phyloP scores from a whole-genome alignment of 306 rosid genomes.

The Lathyrus tuberosus region DNA sequence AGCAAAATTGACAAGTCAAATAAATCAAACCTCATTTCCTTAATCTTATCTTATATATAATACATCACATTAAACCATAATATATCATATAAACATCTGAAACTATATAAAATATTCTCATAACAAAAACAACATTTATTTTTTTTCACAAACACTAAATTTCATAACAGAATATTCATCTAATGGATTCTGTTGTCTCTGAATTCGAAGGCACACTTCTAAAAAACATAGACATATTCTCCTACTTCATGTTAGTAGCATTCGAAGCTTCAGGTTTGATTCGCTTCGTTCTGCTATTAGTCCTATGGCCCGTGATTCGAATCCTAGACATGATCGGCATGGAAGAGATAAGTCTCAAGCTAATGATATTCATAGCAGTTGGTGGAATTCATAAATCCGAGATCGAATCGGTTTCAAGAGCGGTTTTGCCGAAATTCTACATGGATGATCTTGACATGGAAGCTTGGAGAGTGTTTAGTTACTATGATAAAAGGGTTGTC shows the following conservation, averaged over 20 bases:
- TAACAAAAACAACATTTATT: background rate
- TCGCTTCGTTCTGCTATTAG: slow-evolving; percentile 63
- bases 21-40: slow-evolving; percentile 29
- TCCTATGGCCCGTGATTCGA: slow-evolving; percentile 64
- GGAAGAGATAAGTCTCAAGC: slow-evolving; percentile 47
- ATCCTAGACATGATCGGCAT: slow-evolving; percentile 45
- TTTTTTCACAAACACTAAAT: slow-evolving; percentile 7
- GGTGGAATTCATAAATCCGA: slow-evolving; percentile 59
- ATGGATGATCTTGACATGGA: slow-evolving; percentile 76
- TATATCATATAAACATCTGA: slow-evolving; percentile 9
- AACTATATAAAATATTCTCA: background rate
- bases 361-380: slow-evolving; percentile 66
- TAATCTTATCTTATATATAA: slow-evolving; percentile 26
- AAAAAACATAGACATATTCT: slow-evolving; percentile 59
- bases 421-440: slow-evolving; percentile 83
- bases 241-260: slow-evolving; percentile 85
- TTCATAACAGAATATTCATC: background rate
- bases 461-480: slow-evolving; percentile 64
- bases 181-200: slow-evolving; percentile 63
- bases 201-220: slow-evolving; percentile 91
- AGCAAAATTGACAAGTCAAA: slow-evolving; percentile 31
- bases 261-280: slow-evolving; percentile 84
- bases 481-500: slow-evolving; percentile 52
- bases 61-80: slow-evolving; percentile 8
- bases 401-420: slow-evolving; percentile 75